These are phyloP conservation scores for Nephelium lappaceum DNA, from an alignment of 345 rosid species.

Conservation along the genomic window DNA sequence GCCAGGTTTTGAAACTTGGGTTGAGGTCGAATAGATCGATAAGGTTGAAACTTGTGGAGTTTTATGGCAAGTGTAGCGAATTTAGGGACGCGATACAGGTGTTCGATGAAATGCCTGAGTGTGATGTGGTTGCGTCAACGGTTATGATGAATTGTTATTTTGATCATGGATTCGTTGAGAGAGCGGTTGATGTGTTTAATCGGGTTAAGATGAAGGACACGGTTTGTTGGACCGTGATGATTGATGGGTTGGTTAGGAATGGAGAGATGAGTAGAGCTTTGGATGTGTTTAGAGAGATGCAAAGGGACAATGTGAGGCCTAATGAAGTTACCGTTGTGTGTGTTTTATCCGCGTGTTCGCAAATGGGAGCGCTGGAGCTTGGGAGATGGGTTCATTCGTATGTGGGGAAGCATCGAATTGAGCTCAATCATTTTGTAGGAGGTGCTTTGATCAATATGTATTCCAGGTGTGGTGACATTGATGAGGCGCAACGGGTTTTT, in stretches of 20 bases:
- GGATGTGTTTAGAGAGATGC: constrained; percentile 63
- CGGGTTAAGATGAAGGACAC: constrained; percentile 52
- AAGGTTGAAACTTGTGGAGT: constrained; percentile 48
- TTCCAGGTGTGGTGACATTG: constrained; percentile 56
- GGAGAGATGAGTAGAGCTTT: constrained; percentile 60
- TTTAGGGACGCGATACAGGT: constrained; percentile 42
- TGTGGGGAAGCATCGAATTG: constrained; percentile 37
- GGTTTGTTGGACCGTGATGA: constrained; percentile 75
- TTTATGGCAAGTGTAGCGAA: constrained; percentile 47
- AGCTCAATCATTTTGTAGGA: constrained; percentile 53
- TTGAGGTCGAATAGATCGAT: constrained; percentile 45
- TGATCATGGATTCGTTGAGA: constrained; percentile 44
- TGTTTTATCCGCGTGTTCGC: constrained; percentile 64
- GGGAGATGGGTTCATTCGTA: constrained; percentile 69
- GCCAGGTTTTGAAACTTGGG: constrained; percentile 61
- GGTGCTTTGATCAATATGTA: constrained; percentile 72
- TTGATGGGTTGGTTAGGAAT: constrained; percentile 63
- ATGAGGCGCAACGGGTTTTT: constrained; percentile 47
- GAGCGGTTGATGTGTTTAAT: constrained; percentile 44
- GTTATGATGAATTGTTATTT: constrained; percentile 46
- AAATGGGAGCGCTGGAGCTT: constrained; percentile 60
- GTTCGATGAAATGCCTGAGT: constrained; percentile 59
- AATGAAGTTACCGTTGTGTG: constrained; percentile 64
- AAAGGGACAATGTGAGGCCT: constrained; percentile 42
- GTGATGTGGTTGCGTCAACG: constrained; percentile 58